Evolutionary conservation across 73 alveolate genomes (phyloP).

Genomic region (Paramecium bursaria): DNA sequence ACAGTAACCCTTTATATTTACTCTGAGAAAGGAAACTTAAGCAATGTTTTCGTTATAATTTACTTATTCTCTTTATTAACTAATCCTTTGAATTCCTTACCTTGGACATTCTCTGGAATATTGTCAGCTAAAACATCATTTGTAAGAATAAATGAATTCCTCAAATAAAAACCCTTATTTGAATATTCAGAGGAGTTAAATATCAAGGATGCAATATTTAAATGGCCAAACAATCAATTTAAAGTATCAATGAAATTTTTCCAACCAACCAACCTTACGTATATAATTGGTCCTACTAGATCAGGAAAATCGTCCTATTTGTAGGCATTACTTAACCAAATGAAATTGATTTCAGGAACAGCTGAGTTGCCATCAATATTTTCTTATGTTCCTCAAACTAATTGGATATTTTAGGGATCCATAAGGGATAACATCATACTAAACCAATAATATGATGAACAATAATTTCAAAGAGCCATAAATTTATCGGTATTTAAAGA

Average conservation of each 20-base stretch:
- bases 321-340: conserved; percentile 41
- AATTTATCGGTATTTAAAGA: conserved; percentile 76
- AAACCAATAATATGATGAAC: conserved; percentile 77
- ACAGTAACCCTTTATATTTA: conserved; percentile 5
- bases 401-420: conserved; percentile 88
- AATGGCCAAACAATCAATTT: conserved; percentile 23
- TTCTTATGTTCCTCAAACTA: conserved; percentile 83
- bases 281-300: conserved; percentile 10
- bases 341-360: conserved; percentile 28
- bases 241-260: neutral
- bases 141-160: neutral
- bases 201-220: conserved; percentile 24
- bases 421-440: conserved; percentile 87
- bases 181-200: neutral
- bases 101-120: conserved; percentile 34
- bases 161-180: neutral
- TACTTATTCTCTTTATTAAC: conserved; percentile 29
- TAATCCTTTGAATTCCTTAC: conserved; percentile 25
- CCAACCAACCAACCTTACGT: neutral
- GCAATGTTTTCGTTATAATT: conserved; percentile 1
- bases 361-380: neutral
- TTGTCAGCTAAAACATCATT: conserved; percentile 42
- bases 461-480: conserved; percentile 78
- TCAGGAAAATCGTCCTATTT: conserved; percentile 62
- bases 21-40: neutral